phyloP scores from a whole-genome alignment of 306 rosid genomes.

The Trichosanthes cucumerina region DNA sequence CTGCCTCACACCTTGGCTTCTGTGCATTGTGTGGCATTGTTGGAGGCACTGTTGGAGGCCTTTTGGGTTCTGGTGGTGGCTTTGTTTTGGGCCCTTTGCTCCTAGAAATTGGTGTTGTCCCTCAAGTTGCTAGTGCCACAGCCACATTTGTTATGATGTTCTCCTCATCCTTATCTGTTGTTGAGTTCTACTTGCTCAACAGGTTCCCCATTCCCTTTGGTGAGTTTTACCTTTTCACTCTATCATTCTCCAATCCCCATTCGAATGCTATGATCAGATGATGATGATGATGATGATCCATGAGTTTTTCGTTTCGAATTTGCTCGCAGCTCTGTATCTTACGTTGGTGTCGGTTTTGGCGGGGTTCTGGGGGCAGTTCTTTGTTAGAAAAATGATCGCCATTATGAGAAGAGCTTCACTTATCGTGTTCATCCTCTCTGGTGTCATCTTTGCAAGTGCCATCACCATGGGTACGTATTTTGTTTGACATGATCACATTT shows the following conservation, averaged over 20 bases:
- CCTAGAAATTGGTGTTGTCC: slow-evolving; percentile 84
- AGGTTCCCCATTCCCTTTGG: slow-evolving; percentile 87
- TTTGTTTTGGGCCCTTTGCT: slow-evolving; percentile 82
- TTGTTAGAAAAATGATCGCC: slow-evolving; percentile 44
- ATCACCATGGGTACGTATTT: slow-evolving; percentile 64
- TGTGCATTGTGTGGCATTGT: slow-evolving; percentile 71
- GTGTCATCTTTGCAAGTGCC: slow-evolving; percentile 75
- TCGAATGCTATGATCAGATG: neutral
- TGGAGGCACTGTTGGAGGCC: slow-evolving; percentile 80
- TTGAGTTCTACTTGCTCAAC: slow-evolving; percentile 75
- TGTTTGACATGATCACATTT: neutral
- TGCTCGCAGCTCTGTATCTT: slow-evolving; percentile 61
- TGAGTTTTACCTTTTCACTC: slow-evolving; percentile 11
- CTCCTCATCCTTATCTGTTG: slow-evolving; percentile 71
- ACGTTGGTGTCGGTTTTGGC: slow-evolving; percentile 52
- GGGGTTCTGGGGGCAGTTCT: slow-evolving; percentile 76
- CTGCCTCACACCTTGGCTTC: slow-evolving; percentile 40
- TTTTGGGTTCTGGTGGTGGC: slow-evolving; percentile 87
- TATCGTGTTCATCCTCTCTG: slow-evolving; percentile 79
- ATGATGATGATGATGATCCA: neutral
- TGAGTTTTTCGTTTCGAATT: neutral
- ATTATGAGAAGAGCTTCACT: slow-evolving; percentile 60
- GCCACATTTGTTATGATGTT: slow-evolving; percentile 91
- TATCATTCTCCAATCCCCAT: neutral
- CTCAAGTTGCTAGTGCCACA: slow-evolving; percentile 92